A percentile compares a stretch with the other conserved stretches of the same genome.
Evolutionary conservation across 306 rosid genomes (phyloP).

Genomic region (Vicia sativa): DNA sequence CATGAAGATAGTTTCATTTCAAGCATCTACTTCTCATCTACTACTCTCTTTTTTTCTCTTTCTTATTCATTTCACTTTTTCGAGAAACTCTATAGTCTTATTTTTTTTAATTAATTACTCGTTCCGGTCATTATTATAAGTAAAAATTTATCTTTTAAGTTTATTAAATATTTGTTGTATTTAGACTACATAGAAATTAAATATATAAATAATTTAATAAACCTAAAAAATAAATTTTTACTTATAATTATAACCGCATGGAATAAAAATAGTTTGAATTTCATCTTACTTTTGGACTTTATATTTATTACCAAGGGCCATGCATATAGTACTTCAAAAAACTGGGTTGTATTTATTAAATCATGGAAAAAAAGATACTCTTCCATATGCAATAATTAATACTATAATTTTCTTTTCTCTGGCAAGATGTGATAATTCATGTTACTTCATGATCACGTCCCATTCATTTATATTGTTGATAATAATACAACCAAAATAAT

Average conservation of each 20-base stretch:
- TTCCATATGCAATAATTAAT: constrained; percentile 39
- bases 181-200: too few species aligned
- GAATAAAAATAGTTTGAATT: constrained; percentile 37
- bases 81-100: constrained; percentile 41
- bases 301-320: constrained; percentile 37
- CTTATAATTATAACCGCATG: too few species aligned
- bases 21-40: constrained; percentile 57
- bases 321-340: constrained; percentile 4
- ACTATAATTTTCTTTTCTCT: constrained; percentile 18
- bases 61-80: constrained; percentile 36
- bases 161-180: too few species aligned
- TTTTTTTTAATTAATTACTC: constrained; percentile 24
- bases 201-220: too few species aligned
- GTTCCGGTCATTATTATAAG: too few species aligned
- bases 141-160: too few species aligned
- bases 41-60: constrained; percentile 47
- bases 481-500: constrained; percentile 37
- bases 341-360: constrained; percentile 27
- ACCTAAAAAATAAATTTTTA: too few species aligned
- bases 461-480: constrained; percentile 43
- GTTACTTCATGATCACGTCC: constrained; percentile 48
- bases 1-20: constrained; percentile 47
- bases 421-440: constrained; percentile 45
- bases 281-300: constrained; percentile 31
- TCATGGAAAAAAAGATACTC: constrained; percentile 43